These are phyloP conservation scores for Sugiyamaella castrensis DNA, from an alignment of 1,139 yeast genomes.

Conservation along the genomic window DNA sequence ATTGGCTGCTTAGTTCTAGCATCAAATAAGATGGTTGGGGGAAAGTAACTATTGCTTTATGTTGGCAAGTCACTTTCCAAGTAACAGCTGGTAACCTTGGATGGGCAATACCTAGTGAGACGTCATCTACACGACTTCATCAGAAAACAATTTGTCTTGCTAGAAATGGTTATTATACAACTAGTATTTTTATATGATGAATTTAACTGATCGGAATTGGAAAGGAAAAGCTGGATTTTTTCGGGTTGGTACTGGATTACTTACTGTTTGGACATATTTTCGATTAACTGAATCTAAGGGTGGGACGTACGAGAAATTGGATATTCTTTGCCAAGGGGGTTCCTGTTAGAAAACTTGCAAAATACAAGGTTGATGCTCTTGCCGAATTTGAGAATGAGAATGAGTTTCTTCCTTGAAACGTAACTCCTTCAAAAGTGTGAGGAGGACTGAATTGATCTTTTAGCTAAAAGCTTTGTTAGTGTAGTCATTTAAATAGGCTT, in stretches of 20 bases:
- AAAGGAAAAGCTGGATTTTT: conserved; percentile 59
- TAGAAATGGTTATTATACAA: conserved; percentile 43
- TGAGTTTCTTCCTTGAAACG: not conserved
- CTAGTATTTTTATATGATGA: conserved; percentile 56
- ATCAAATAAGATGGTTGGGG: conserved; percentile 13
- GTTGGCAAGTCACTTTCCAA: conserved; percentile 43
- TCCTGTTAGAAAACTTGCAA: conserved; percentile 21
- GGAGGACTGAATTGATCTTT: too few relatives aligned
- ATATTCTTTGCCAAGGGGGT: conserved; percentile 29
- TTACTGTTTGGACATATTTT: conserved; percentile 46
- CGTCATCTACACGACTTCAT: conserved; percentile 53
- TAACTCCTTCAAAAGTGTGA: too few relatives aligned
- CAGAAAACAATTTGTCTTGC: conserved; percentile 55
- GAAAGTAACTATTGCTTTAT: conserved; percentile 19
- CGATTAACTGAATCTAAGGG: conserved; percentile 54
- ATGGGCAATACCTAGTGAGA: conserved; percentile 54
- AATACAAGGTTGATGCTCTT: conserved; percentile 12
- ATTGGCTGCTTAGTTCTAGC: conserved; percentile 22
- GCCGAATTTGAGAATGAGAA: not conserved
- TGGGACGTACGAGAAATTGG: conserved; percentile 49
- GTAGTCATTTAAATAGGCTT: too few relatives aligned
- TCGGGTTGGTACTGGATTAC: conserved; percentile 50
- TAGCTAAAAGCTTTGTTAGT: too few relatives aligned
- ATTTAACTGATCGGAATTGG: conserved; percentile 56
- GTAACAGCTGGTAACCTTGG: conserved; percentile 55